Percentiles rank a stretch among this genome's conserved stretches.
Conservation (phyloP, 345 rosid species). For the Lepidium sativum region DNA sequence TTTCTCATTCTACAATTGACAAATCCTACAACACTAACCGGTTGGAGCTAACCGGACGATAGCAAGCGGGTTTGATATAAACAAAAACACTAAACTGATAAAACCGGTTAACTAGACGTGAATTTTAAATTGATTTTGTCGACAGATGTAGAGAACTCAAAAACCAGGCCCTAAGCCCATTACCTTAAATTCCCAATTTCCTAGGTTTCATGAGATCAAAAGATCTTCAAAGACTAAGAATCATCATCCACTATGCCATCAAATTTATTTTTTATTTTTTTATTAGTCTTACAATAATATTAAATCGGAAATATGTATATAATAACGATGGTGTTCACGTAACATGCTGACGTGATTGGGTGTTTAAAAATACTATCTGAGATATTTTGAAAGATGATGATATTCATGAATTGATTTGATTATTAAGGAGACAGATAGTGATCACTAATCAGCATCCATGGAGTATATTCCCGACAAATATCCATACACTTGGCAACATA, state of each 20-base stretch:
- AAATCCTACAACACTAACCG: too few species aligned
- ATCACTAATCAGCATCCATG: neutral
- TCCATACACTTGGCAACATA: neutral
- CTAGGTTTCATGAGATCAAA: neutral
- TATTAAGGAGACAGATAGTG: neutral
- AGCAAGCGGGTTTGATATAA: too few species aligned
- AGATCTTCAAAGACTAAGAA: neutral
- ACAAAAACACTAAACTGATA: too few species aligned
- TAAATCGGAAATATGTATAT: neutral
- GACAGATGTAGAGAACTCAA: too few species aligned
- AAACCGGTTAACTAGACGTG: too few species aligned
- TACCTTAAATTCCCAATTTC: neutral
- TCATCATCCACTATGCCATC: neutral
- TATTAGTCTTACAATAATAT: neutral
- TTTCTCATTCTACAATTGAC: too few species aligned
- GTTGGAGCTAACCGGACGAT: too few species aligned
- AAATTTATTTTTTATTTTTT: neutral
- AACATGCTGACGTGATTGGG: neutral
- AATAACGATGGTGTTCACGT: too few species aligned
- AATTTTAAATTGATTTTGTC: too few species aligned
- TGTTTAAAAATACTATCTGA: neutral
- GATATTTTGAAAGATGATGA: neutral
- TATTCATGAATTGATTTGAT: neutral
- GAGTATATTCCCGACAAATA: constrained; percentile 11
- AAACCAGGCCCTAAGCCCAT: too few species aligned